Evolutionary conservation across 176 grass and related monocot species (phyloP).

Genomic region (Avena sativa): DNA sequence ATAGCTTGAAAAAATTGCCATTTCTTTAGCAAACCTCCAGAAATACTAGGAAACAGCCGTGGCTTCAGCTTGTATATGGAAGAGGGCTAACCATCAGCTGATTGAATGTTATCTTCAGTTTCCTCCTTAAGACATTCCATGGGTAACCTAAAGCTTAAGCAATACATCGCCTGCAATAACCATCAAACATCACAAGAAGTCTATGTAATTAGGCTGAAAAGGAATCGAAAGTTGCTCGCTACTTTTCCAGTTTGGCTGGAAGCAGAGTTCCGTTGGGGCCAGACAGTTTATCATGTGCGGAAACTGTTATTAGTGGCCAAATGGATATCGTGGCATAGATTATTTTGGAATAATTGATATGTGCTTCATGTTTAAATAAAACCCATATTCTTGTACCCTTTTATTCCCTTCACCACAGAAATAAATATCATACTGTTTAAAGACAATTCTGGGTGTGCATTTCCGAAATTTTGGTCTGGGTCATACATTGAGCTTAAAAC

Average conservation of each 20-base stretch:
- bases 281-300: background rate
- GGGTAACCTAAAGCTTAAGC: constrained; percentile 88
- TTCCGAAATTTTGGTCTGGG: background rate
- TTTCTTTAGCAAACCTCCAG: constrained; percentile 20
- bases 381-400: too few species aligned
- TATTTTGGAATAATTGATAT: background rate
- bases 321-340: background rate
- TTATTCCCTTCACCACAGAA: background rate
- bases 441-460: background rate
- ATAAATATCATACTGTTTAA: background rate
- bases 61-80: background rate
- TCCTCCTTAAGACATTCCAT: constrained; percentile 53
- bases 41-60: background rate
- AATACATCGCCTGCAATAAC: constrained; percentile 82
- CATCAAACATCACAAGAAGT: constrained; percentile 35
- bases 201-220: background rate
- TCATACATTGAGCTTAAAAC: background rate
- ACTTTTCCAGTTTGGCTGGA: background rate
- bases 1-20: background rate
- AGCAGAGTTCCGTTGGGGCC: background rate
- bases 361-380: background rate
- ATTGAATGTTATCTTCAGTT: constrained; percentile 13
- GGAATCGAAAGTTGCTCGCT: background rate
- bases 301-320: constrained; percentile 20
- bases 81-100: constrained; percentile 15